Base-by-base conservation (phyloP, 1,284 basidiomycete species). In the Ceratobasidium sp. region DNA sequence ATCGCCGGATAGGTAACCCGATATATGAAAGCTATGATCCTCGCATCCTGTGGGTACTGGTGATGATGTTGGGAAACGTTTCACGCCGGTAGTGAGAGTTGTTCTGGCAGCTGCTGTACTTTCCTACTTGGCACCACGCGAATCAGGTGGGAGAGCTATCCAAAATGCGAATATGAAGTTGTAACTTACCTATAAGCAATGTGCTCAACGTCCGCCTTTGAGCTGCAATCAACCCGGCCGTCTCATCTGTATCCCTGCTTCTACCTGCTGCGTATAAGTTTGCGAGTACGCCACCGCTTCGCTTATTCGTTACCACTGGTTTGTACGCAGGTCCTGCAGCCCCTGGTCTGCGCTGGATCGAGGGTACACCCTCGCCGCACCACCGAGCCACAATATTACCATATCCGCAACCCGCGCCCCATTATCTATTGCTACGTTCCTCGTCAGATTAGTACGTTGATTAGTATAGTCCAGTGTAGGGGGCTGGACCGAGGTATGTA, bases 351-450 rank as follows among this genome's bases (percentile, higher is more conserved):
- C 57, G 15, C 37, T 61, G 57, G 29, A 61, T 19, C 57, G 1
- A 7, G 8, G 37, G 25, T 61, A 61, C 17, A 65, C 11, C 13
- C 46, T 22, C 61, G 6, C 25, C 9, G 62, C 46, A 6, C 15
- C 19, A 5, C 2, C 2, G 32, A 65, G 46, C 17, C 19, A 15
- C 13, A 17, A 25, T 15, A 40, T 13, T n/a, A 65, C 46, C 17
- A 46, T 32, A 2, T 62, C 29, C 34, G 70, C 70, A n/a, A 73
- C 37, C 22, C 52, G 56, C n/a, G n/a, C n/a, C 37, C 64, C 70
- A 29, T 57, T 29, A 22, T 75, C 71, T 19, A 44, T 64, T 17
- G 44, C 57, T 4, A 75, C 51, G 17, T 52, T 29, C 43, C 65
- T 52, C 5, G 65, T 59, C 17, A 22, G 6, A 22, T 29, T 17